These are phyloP conservation scores for Penicillium sp. DNA, from an alignment of 2,329 filamentous ascomycete species.

Conservation along the genomic window DNA sequence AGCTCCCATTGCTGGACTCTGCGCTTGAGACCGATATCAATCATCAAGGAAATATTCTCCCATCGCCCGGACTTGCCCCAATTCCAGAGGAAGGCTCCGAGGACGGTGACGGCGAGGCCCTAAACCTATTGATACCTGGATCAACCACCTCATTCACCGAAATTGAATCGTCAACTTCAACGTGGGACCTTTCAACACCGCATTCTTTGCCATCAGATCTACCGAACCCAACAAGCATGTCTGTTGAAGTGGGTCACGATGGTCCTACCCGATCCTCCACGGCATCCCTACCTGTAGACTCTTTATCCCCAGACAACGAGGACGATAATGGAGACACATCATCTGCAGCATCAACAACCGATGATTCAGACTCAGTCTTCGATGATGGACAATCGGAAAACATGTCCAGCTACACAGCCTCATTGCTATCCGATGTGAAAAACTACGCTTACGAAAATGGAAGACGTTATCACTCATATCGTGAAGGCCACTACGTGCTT, in stretches of 20 bases:
- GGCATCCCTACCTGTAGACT: neutral
- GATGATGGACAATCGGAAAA: constrained; percentile 18
- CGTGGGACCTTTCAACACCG: neutral
- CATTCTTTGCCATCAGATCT: neutral
- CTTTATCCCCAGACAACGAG: neutral
- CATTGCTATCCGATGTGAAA: constrained; percentile 22
- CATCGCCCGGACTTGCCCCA: neutral
- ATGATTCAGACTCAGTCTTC: constrained; percentile 15
- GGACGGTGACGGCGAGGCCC: neutral
- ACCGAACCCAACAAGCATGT: neutral
- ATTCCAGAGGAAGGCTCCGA: neutral
- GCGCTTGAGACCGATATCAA: neutral
- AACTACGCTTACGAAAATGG: constrained; percentile 27
- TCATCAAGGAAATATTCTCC: neutral
- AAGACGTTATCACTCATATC: constrained; percentile 29
- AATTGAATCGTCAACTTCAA: neutral
- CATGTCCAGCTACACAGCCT: constrained; percentile 20
- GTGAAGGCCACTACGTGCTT: constrained; percentile 31
- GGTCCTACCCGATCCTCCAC: neutral
- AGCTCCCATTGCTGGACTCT: neutral
- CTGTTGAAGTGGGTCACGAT: neutral
- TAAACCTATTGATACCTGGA: neutral
- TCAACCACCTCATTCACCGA: neutral
- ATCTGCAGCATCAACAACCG: constrained; percentile 12
- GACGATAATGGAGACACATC: constrained; percentile 8